phyloP scores from a whole-genome alignment of 495 filamentous ascomycete genomes.

The Xanthoparmelia taractica region DNA sequence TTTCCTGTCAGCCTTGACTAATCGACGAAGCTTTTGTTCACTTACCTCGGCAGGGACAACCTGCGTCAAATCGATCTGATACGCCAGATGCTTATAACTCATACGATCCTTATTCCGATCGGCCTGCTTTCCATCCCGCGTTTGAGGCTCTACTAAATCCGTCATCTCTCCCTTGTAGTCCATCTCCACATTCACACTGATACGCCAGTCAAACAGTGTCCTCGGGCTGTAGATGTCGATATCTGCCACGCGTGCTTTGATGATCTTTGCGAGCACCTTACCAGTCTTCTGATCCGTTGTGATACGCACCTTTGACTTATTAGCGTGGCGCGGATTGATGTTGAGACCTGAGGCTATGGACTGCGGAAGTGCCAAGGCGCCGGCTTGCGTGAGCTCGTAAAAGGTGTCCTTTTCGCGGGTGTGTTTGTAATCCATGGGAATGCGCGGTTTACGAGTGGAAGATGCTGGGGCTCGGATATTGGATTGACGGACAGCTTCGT shows the following conservation, averaged over 20 bases:
- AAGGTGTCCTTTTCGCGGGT: slow-evolving; percentile 74
- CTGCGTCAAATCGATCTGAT: slow-evolving; percentile 85
- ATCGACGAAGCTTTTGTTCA: slow-evolving; percentile 18
- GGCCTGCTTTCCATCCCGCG: slow-evolving; percentile 38
- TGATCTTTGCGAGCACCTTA: slow-evolving; percentile 68
- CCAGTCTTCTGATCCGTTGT: slow-evolving; percentile 67
- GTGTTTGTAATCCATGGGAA: slow-evolving; percentile 71
- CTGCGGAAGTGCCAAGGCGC: slow-evolving; percentile 45
- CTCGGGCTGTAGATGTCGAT: slow-evolving; percentile 68
- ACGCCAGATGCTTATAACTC: slow-evolving; percentile 75
- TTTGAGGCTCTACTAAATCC: slow-evolving; percentile 41
- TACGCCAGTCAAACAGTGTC: slow-evolving; percentile 69
- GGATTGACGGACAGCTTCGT: slow-evolving; percentile 53
- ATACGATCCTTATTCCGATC: slow-evolving; percentile 79
- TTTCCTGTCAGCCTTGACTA: not conserved
- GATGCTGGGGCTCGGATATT: slow-evolving; percentile 39
- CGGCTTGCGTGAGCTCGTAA: slow-evolving; percentile 58
- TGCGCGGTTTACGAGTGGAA: slow-evolving; percentile 40
- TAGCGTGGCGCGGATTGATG: slow-evolving; percentile 42
- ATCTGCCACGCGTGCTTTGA: slow-evolving; percentile 82
- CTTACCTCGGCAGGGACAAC: slow-evolving; percentile 60
- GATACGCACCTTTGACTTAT: slow-evolving; percentile 64
- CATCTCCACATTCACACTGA: slow-evolving; percentile 88
- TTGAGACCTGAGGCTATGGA: slow-evolving; percentile 47
- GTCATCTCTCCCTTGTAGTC: slow-evolving; percentile 62